A percentile compares a stretch with the other conserved stretches of the same genome.
phyloP scores from a whole-genome alignment of 2,329 filamentous ascomycete species.

The Penicillium aurantiogriseum region DNA sequence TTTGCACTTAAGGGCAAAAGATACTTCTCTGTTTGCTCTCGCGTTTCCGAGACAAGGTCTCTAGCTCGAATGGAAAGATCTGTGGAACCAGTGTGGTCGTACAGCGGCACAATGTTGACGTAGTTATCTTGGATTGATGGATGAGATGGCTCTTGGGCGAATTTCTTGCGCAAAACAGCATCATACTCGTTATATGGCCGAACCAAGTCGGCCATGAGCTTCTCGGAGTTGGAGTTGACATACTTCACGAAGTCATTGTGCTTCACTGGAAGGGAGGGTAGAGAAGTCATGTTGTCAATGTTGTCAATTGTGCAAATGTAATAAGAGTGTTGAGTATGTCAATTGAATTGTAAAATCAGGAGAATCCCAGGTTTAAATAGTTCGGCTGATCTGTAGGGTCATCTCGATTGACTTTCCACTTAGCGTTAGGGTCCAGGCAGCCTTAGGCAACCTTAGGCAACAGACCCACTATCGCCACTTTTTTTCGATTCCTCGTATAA shows the following conservation, averaged over 20 bases:
- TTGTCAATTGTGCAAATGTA: background rate
- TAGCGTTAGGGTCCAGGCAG: slow-evolving; percentile 1
- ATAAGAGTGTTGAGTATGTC: background rate
- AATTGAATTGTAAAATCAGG: background rate
- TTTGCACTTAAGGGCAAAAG: slow-evolving; percentile 40
- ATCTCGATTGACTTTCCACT: background rate
- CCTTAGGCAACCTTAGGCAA: slow-evolving; percentile 9
- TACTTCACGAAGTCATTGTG: slow-evolving; percentile 31
- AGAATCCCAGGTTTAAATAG: background rate
- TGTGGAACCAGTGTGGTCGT: slow-evolving; percentile 22
- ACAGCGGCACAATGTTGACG: slow-evolving; percentile 39
- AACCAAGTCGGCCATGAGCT: slow-evolving; percentile 30
- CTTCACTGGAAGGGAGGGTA: slow-evolving; percentile 31
- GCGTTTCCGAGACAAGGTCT: slow-evolving; percentile 30
- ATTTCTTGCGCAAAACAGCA: slow-evolving; percentile 36
- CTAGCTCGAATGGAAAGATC: slow-evolving; percentile 34
- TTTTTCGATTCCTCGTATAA: background rate
- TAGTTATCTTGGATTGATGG: slow-evolving; percentile 29
- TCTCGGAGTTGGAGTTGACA: slow-evolving; percentile 24
- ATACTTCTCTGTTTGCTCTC: slow-evolving; percentile 34
- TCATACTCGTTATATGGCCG: slow-evolving; percentile 41
- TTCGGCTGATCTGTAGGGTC: background rate
- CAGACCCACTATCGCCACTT: background rate
- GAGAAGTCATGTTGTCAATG: slow-evolving; percentile 11
- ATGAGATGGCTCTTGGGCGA: slow-evolving; percentile 40